Evolutionary conservation across 176 grass and related monocot species (phyloP), one percentile per base, ranked within the genome.

Genomic region (Cenchrus fungigraminus): DNA sequence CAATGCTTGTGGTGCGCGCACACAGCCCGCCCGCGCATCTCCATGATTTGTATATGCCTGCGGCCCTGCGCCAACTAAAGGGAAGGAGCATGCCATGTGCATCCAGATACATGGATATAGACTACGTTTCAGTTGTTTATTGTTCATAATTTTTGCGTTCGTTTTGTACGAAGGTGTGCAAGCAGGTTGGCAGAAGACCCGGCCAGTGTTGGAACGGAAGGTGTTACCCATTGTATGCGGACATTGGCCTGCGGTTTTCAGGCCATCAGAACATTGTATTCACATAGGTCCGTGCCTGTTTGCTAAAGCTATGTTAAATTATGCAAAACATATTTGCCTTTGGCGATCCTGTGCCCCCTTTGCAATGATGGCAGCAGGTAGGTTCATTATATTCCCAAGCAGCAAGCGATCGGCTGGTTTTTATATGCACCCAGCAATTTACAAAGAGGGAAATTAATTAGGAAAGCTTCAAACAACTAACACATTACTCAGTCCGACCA

Each of bases 71-170:
- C 80, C 56, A 63, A 9, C 56, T 78, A 83, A 19, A 86, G 8
- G 75, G 74, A 88, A 80, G 84, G 65, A 66, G 63, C 94, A 91
- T 37, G 29, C 77, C 89, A 93, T 93, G 94, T 93, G 94, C 86
- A 34, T 56, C 70, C 2, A 80, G 64, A 77, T 85, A 87, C 79
- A 40, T 6, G 76, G 63, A 60, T 69, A 87, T 68, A 37, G 6
- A 1, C 47, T 55, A 57, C 6, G 15, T 78, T 56, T 64, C 74
- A 78, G 65, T 15, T 12, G 45, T 17, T 69, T 28, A 44, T 44
- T 74, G 61, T 65, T 37, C 64, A 49, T 13, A 10, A 7, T 46
- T 47, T 50, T 32, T 34, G 43, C 22, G 2, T 31, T 19, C 40
- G 20, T 51, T 53, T 53, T 32, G 52, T 88, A 19, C 8, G 1